These are phyloP conservation scores for Cardiosporidium cionae DNA, from an alignment of 169 alveolate species.

Conservation along the genomic window DNA sequence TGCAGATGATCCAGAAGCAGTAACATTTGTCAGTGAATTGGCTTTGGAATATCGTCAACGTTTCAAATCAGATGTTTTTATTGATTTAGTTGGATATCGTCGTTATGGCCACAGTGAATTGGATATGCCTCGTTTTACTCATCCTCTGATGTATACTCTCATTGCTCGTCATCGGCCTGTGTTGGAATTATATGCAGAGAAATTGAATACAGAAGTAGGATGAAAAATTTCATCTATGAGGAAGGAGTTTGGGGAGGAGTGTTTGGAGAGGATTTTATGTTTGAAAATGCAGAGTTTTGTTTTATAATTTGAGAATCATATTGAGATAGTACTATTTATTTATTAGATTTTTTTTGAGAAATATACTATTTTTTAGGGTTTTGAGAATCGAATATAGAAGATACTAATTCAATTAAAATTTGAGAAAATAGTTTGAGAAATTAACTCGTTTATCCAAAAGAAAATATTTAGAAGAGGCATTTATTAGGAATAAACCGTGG, in stretches of 20 bases:
- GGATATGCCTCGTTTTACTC: conserved; percentile 90
- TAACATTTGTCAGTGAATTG: conserved; percentile 68
- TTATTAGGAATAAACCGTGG: no score
- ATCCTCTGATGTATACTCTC: conserved; percentile 79
- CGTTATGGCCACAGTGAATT: conserved; percentile 87
- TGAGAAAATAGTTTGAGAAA: no score
- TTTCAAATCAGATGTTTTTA: conserved; percentile 77
- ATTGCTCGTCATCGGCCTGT: conserved; percentile 70
- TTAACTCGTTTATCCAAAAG: no score
- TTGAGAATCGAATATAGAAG: no score
- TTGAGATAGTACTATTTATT: no score
- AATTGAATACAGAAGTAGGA: conserved; percentile 49
- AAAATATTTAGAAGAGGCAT: no score
- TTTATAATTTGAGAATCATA: no score
- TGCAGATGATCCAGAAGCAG: conserved; percentile 86
- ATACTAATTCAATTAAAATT: no score
- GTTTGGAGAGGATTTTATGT: background rate
- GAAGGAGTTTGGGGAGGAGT: background rate
- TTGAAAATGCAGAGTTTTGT: no score
- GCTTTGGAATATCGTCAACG: conserved; percentile 80
- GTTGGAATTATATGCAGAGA: conserved; percentile 56
- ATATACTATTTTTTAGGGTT: no score
- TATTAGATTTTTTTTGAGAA: no score
- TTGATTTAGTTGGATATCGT: conserved; percentile 86
- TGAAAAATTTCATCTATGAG: background rate